Conservation (phyloP, 2,329 filamentous ascomycete species). For the Ceratocystiopsis sp. region DNA sequence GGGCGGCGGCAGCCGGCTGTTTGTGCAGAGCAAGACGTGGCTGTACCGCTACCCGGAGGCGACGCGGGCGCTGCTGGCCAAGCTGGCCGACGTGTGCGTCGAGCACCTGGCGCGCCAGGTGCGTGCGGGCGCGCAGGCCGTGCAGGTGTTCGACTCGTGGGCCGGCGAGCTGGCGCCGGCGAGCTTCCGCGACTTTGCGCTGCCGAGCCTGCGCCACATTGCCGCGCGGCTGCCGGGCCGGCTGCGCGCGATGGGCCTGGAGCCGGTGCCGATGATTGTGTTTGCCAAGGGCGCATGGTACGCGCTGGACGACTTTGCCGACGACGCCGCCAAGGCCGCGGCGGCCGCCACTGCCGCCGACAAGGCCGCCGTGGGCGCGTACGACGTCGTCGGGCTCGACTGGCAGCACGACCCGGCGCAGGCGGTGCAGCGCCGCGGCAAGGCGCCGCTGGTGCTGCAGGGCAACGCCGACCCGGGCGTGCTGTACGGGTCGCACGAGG, state of each 20-base stretch:
- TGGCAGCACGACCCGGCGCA: conserved; percentile 85
- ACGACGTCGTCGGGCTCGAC: conserved; percentile 86
- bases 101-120: conserved; percentile 90
- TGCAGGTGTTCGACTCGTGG: conserved; percentile 98
- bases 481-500: conserved; percentile 66
- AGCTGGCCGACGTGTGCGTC: conserved; percentile 87
- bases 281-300: conserved; percentile 98
- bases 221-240: conserved; percentile 60
- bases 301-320: conserved; percentile 71
- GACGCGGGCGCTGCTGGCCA: conserved; percentile 66
- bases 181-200: conserved; percentile 68
- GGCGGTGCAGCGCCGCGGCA: conserved; percentile 61
- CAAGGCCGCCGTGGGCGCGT: conserved; percentile 31
- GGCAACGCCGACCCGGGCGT: conserved; percentile 93
- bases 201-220: conserved; percentile 77
- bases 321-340: conserved; percentile 10
- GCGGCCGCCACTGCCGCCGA: no score
- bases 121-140: conserved; percentile 76
- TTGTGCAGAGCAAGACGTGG: conserved; percentile 91
- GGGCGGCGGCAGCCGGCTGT: conserved; percentile 88
- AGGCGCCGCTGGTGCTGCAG: conserved; percentile 63
- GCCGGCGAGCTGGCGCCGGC: conserved; percentile 79
- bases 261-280: conserved; percentile 85
- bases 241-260: conserved; percentile 56
- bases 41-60: conserved; percentile 76